These are phyloP conservation scores for Buxus sempervirens DNA, from an alignment of 164 flowering plant species.

Conservation along the genomic window DNA sequence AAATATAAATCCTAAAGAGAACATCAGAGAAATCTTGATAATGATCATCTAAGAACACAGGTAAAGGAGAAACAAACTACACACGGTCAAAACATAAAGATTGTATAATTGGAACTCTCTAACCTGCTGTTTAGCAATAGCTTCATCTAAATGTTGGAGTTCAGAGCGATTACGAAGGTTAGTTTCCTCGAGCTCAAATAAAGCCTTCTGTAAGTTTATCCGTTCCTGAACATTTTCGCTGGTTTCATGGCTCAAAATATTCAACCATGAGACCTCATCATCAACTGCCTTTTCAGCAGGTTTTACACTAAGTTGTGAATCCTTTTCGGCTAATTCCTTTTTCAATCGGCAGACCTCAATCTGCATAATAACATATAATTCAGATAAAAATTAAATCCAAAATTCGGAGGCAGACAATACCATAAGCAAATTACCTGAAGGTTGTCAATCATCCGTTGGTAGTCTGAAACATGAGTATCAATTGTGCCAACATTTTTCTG, in stretches of 20 bases:
- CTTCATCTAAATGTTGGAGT: slow-evolving; percentile 86
- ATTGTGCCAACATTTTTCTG: slow-evolving; percentile 91
- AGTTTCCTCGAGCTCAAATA: slow-evolving; percentile 87
- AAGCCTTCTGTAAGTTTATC: slow-evolving; percentile 83
- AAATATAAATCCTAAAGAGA: neutral
- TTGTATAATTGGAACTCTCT: slow-evolving; percentile 2
- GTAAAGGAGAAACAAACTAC: neutral
- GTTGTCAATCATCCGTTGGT: slow-evolving; percentile 86
- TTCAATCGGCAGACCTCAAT: slow-evolving; percentile 68
- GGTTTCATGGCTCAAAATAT: slow-evolving; percentile 70
- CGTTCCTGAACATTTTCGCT: slow-evolving; percentile 92
- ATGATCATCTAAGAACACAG: neutral
- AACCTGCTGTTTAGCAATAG: slow-evolving; percentile 80
- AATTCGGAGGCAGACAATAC: slow-evolving; percentile 4
- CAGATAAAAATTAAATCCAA: neutral
- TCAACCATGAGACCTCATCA: slow-evolving; percentile 79
- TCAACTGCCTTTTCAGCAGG: slow-evolving; percentile 65
- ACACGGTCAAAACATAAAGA: neutral
- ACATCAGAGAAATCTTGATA: neutral
- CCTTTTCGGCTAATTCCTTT: slow-evolving; percentile 78
- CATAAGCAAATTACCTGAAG: slow-evolving; percentile 58
- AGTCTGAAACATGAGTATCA: slow-evolving; percentile 82
- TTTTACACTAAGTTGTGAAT: slow-evolving; percentile 63
- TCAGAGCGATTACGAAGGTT: slow-evolving; percentile 70
- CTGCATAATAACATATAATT: slow-evolving; percentile 30